These are phyloP conservation scores for Trichosanthes truncata DNA, from an alignment of 306 rosid genomes.

Conservation along the genomic window DNA sequence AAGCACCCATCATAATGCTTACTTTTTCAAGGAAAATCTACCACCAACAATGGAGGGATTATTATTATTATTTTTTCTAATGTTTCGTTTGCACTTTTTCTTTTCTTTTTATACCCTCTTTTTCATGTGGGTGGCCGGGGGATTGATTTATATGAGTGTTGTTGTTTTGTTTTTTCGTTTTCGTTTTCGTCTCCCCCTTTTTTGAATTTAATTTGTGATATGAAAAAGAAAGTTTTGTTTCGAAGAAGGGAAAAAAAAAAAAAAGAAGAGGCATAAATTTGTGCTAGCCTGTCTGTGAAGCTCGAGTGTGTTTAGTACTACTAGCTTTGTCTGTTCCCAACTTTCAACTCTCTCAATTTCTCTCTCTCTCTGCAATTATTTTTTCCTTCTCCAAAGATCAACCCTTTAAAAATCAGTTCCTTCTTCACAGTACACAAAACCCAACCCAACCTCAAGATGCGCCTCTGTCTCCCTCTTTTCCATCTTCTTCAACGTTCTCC, in stretches of 20 bases:
- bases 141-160: neutral
- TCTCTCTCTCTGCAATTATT: slow-evolving; percentile 17
- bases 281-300: neutral
- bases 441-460: slow-evolving; percentile 20
- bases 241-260: neutral
- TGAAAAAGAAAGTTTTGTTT: neutral
- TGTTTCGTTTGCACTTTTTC: neutral
- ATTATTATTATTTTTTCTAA: neutral
- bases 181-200: neutral
- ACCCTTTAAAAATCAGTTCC: slow-evolving; percentile 11
- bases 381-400: slow-evolving; percentile 10
- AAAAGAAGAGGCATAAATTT: neutral
- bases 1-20: neutral
- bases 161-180: neutral
- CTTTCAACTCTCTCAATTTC: neutral
- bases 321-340: slow-evolving; percentile 4
- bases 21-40: neutral
- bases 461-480: slow-evolving; percentile 19
- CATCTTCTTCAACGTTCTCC: slow-evolving; percentile 8
- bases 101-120: neutral
- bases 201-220: neutral
- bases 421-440: neutral
- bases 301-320: slow-evolving; percentile 20
- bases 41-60: neutral
- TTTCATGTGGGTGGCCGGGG: neutral